Percentiles rank a stretch among this genome's conserved stretches.
Conservation (phyloP, 1,284 basidiomycete species). For the Termitomyces sp. region DNA sequence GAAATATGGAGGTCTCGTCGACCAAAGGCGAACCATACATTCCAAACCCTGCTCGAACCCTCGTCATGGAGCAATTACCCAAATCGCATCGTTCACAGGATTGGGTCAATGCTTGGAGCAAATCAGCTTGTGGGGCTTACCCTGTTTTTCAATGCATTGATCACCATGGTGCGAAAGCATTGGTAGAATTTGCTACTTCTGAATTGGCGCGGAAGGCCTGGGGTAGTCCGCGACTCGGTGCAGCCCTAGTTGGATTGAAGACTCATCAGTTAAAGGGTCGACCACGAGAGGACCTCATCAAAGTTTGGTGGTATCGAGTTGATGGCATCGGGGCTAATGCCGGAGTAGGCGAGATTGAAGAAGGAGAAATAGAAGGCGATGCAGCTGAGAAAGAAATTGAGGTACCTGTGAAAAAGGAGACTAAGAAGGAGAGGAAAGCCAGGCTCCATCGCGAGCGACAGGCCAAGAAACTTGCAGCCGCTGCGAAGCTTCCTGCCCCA, state of each 20-base stretch:
- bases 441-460: slow-evolving; percentile 31
- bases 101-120: slow-evolving; percentile 44
- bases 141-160: slow-evolving; percentile 38
- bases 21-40: slow-evolving; percentile 21
- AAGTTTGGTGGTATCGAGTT: slow-evolving; percentile 53
- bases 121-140: slow-evolving; percentile 31
- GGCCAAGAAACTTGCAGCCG: slow-evolving; percentile 22
- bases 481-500: background rate
- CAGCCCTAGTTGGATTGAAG: slow-evolving; percentile 22
- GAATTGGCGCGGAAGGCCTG: slow-evolving; percentile 45
- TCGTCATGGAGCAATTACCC: slow-evolving; percentile 57
- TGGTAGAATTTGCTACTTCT: slow-evolving; percentile 48
- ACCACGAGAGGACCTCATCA: slow-evolving; percentile 43
- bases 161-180: slow-evolving; percentile 38
- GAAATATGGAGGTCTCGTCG: background rate
- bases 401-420: slow-evolving; percentile 28
- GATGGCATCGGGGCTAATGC: slow-evolving; percentile 29
- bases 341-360: slow-evolving; percentile 40
- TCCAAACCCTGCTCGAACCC: slow-evolving; percentile 45
- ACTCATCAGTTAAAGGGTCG: slow-evolving; percentile 35
- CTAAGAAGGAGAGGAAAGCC: slow-evolving; percentile 37
- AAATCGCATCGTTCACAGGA: slow-evolving; percentile 42
- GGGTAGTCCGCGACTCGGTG: slow-evolving; percentile 42
- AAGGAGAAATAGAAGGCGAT: slow-evolving; percentile 32
- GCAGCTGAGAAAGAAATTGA: slow-evolving; percentile 20